phyloP scores from a whole-genome alignment of 345 rosid species.

The Melastoma malabathricum region DNA sequence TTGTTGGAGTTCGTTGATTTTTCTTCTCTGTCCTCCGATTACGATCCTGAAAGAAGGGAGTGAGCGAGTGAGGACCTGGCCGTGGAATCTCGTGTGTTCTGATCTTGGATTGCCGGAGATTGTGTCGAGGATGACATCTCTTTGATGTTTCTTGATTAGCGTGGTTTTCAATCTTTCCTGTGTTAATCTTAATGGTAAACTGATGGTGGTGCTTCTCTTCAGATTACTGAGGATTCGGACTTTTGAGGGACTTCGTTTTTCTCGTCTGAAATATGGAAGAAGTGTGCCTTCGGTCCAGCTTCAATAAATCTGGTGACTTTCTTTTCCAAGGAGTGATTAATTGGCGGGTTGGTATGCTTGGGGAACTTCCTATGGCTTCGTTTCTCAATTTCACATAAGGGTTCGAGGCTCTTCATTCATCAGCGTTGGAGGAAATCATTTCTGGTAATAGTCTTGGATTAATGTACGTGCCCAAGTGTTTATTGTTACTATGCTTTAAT shows the following conservation, averaged over 20 bases:
- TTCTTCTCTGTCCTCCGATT: no score
- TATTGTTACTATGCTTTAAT: no score
- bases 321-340: conserved; percentile 74
- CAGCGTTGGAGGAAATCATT: conserved; percentile 47
- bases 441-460: conserved; percentile 40
- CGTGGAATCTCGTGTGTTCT: no score
- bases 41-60: no score
- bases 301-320: conserved; percentile 41
- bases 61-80: no score
- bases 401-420: conserved; percentile 14
- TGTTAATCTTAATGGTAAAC: no score
- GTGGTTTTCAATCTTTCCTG: no score
- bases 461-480: conserved; percentile 20
- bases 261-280: conserved; percentile 51
- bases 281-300: conserved; percentile 44
- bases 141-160: conserved; percentile 5
- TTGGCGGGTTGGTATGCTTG: conserved; percentile 60
- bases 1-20: no score
- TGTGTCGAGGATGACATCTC: neutral
- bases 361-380: conserved; percentile 60
- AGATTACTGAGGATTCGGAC: conserved; percentile 42
- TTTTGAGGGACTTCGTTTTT: conserved; percentile 19
- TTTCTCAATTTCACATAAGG: conserved; percentile 83
- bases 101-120: no score
- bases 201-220: conserved; percentile 9